Evolutionary conservation across 495 filamentous ascomycete species (phyloP).

Genomic region (Talaromyces borbonicus): DNA sequence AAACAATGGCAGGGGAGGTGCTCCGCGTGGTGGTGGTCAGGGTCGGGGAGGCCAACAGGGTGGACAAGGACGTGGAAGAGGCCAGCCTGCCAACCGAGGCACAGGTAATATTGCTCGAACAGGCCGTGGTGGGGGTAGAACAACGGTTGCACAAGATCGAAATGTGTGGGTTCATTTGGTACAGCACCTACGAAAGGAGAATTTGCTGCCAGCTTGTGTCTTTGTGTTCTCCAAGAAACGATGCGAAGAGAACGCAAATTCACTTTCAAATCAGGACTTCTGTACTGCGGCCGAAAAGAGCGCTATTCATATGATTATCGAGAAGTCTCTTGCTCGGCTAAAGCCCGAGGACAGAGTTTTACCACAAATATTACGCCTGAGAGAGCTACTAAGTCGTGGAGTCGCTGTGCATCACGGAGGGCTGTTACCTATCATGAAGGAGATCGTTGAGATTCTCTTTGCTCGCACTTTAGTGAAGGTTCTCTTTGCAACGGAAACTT

Average conservation of each 20-base stretch:
- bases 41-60: conserved; percentile 41
- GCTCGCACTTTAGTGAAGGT: conserved; percentile 92
- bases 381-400: conserved; percentile 77
- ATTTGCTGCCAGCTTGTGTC: conserved; percentile 81
- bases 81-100: conserved; percentile 46
- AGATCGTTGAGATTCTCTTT: conserved; percentile 94
- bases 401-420: conserved; percentile 97
- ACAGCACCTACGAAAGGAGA: conserved; percentile 78
- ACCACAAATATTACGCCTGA: conserved; percentile 80
- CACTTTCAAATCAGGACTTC: conserved; percentile 88
- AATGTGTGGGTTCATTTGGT: conserved; percentile 96
- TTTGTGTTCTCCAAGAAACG: conserved; percentile 98
- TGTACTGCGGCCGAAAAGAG: conserved; percentile 90
- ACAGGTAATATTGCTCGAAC: conserved; percentile 81
- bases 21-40: conserved; percentile 34
- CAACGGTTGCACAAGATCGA: conserved; percentile 82
- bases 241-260: conserved; percentile 94
- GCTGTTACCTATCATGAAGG: conserved; percentile 91
- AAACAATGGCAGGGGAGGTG: conserved; percentile 24
- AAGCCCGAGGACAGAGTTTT: conserved; percentile 83
- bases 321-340: conserved; percentile 85
- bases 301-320: conserved; percentile 91
- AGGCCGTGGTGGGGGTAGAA: conserved; percentile 73
- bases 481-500: conserved; percentile 94
- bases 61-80: conserved; percentile 38